Percentiles rank a stretch among this genome's conserved stretches.
phyloP scores from a whole-genome alignment of 257 asterid species.

The Fraxinus anomala region DNA sequence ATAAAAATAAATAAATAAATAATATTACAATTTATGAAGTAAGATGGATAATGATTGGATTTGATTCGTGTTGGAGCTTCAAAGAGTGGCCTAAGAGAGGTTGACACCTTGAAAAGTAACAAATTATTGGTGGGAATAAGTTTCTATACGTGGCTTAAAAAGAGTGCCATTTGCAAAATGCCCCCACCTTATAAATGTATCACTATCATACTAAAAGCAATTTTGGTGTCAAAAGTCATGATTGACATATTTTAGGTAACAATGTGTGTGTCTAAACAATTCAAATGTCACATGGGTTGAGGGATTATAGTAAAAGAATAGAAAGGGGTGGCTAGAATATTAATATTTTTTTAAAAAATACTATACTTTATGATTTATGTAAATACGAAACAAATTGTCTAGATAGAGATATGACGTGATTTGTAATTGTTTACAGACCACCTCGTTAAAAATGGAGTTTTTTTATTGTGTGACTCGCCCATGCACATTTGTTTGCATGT shows the following conservation, averaged over 20 bases:
- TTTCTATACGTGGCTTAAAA: slow-evolving; percentile 15
- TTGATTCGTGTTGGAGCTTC: background rate
- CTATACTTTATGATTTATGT: background rate
- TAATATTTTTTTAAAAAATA: background rate
- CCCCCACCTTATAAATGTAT: slow-evolving; percentile 16
- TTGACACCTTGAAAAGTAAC: slow-evolving; percentile 7
- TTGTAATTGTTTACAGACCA: too few relatives aligned
- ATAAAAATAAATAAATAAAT: background rate
- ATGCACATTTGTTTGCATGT: too few relatives aligned
- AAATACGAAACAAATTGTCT: background rate
- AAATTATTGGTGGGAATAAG: slow-evolving; percentile 20
- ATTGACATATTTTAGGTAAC: background rate
- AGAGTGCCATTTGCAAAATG: background rate
- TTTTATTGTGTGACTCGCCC: too few relatives aligned
- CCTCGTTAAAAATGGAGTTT: too few relatives aligned
- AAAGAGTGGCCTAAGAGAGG: background rate
- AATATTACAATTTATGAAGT: background rate
- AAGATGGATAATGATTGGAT: slow-evolving; percentile 11
- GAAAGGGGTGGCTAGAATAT: background rate
- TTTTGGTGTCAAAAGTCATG: background rate
- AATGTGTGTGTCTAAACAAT: background rate
- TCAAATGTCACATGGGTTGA: background rate
- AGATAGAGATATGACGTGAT: background rate
- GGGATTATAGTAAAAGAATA: background rate
- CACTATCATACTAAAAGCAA: slow-evolving; percentile 6